Base-by-base conservation (phyloP, 75 land plant species). In the Pinus tabuliformis region DNA sequence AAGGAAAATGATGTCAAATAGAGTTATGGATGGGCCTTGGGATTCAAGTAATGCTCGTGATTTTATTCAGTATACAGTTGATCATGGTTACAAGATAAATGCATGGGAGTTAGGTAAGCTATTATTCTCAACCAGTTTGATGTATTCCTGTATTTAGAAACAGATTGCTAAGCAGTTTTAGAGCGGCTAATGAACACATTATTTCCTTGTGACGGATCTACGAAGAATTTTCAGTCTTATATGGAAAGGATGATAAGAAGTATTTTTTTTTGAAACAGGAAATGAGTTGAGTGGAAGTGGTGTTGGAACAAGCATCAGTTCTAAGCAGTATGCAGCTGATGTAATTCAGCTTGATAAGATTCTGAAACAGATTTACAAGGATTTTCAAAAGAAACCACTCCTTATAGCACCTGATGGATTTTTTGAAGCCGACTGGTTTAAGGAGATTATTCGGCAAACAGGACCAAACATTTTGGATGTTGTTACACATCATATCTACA, bases 21-120 rank as follows among this genome's bases (percentile, higher is more conserved):
- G 39, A 8, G 11, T 20, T n/a, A 8, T 49, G 73, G 42, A 20
- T 59, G 77, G 80, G 33, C 72, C 86, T 58, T 86, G 86, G 88
- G 66, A 86, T 78, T 73, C 88, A 18, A 54, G 76, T 30, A 86
- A 86, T 75, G 80, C 88, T 22, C 75, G 65, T 24, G 77, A 75
- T 73, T 78, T 86, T 45, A 86, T 86, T 57, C 62, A 78, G 36
- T 86, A 75, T 74, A 80, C 88, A n/a, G 76, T 73, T 45, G 80
- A 77, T 59, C 88, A 78, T 52, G 88, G 87, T 49, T 84, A 75
- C 56, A 78, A 64, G 22, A 85, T 95, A 37, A 80, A 86, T 72
- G 96, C 98, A n/a, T 95, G 97, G 98, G 98, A 95, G 83, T 87
- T 89, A 76, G 98, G 98, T 95, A 91, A 59, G 52, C 52, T 45